Evolutionary conservation across 2,329 filamentous ascomycete species (phyloP).

Genomic region (Trichoderma koningiopsis): DNA sequence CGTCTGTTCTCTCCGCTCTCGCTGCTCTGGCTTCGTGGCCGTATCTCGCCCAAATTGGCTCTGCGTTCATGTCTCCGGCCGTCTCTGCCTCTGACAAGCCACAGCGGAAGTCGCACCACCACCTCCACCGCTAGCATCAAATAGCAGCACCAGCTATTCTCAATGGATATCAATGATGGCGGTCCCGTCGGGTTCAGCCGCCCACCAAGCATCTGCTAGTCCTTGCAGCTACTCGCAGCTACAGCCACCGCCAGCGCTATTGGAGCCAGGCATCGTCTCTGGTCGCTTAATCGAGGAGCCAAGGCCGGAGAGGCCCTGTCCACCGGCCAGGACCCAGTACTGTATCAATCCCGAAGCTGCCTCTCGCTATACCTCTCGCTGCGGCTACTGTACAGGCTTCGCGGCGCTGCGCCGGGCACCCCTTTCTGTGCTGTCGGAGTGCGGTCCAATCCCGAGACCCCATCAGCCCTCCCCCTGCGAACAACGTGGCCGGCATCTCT

Average conservation of each 20-base stretch:
- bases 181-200: constrained; percentile 21
- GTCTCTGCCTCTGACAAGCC: constrained; percentile 1
- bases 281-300: background rate
- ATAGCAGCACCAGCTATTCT: constrained; percentile 1
- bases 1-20: background rate
- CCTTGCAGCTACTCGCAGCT: background rate
- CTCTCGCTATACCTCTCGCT: background rate
- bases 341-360: background rate
- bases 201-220: constrained; percentile 5
- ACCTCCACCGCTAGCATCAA: background rate
- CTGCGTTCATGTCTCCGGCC: background rate
- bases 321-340: background rate
- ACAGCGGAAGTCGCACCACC: constrained; percentile 1
- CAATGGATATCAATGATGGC: constrained; percentile 6
- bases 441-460: constrained; percentile 20
- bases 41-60: background rate
- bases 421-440: constrained; percentile 18
- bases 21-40: background rate
- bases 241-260: background rate
- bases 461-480: constrained; percentile 14
- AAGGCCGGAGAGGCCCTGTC: constrained; percentile 3
- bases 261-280: background rate
- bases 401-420: constrained; percentile 1
- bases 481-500: constrained; percentile 24
- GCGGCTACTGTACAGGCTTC: background rate